Evolutionary conservation across 331 rosid genomes (phyloP).

Genomic region (Arachis monticola): DNA sequence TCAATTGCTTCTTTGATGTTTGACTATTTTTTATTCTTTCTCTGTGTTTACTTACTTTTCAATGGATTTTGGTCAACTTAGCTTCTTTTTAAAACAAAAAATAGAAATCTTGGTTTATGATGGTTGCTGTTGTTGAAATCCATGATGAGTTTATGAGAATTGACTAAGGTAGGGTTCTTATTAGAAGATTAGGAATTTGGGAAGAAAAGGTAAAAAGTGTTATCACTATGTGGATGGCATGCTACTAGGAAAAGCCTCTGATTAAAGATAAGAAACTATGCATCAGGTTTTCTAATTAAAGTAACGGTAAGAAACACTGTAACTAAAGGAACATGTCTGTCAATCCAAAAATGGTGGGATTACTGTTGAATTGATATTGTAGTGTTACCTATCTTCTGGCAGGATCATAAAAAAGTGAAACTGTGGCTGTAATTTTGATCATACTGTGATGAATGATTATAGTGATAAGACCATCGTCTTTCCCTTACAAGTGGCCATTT

Average conservation of each 20-base stretch:
- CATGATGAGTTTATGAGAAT: background rate
- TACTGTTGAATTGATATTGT: too few relatives aligned
- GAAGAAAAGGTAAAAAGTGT: background rate
- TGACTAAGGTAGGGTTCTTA: background rate
- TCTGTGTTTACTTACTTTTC: background rate
- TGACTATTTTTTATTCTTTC: too few relatives aligned
- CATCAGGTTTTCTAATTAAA: too few relatives aligned
- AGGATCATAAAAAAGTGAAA: too few relatives aligned
- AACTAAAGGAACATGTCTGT: too few relatives aligned
- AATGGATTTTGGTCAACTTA: background rate
- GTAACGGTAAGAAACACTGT: too few relatives aligned
- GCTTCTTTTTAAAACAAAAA: background rate
- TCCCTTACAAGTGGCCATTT: too few relatives aligned
- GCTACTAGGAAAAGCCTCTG: background rate
- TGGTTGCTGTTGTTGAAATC: slow-evolving; percentile 18
- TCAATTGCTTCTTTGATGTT: background rate
- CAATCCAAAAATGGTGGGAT: too few relatives aligned
- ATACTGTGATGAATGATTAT: too few relatives aligned
- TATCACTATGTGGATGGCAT: background rate
- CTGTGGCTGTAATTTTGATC: too few relatives aligned
- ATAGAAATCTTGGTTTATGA: background rate
- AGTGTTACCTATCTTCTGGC: too few relatives aligned
- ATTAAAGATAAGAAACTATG: background rate
- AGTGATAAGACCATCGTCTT: too few relatives aligned
- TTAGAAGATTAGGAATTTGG: background rate